These are phyloP conservation scores for Lipomyces mesembrius DNA, from an alignment of 805 yeast genomes.

Conservation along the genomic window DNA sequence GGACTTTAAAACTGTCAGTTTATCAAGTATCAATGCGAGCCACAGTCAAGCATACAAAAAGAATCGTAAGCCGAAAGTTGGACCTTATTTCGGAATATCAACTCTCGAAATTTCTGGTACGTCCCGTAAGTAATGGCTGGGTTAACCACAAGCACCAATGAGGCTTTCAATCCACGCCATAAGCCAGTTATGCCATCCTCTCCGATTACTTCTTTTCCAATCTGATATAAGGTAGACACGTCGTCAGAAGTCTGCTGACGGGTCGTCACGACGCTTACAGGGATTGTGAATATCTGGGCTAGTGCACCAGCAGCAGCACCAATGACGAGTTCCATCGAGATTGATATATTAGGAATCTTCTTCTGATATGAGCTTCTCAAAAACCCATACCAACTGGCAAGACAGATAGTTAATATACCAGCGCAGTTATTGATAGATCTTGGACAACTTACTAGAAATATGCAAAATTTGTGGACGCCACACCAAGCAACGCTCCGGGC, in stretches of 20 bases:
- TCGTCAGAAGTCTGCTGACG: conserved; percentile 52
- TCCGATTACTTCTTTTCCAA: conserved; percentile 57
- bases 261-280: conserved; percentile 76
- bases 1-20: conserved; percentile 50
- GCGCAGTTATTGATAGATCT: neutral
- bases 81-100: conserved; percentile 21
- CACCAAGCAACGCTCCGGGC: conserved; percentile 66
- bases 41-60: conserved; percentile 23
- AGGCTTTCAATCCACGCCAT: conserved; percentile 84
- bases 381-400: conserved; percentile 67
- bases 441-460: conserved; percentile 60
- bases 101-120: conserved; percentile 64
- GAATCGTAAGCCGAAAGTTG: conserved; percentile 31
- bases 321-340: conserved; percentile 68
- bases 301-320: conserved; percentile 85
- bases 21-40: neutral
- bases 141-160: conserved; percentile 74
- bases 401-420: neutral
- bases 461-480: conserved; percentile 77
- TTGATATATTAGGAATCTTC: conserved; percentile 51
- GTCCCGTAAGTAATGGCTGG: conserved; percentile 88
- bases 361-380: conserved; percentile 62
- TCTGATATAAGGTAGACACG: conserved; percentile 45
- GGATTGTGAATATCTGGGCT: conserved; percentile 79
- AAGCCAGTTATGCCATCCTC: conserved; percentile 73